These are phyloP conservation scores for Macrocybe gigantea DNA, from an alignment of 768 basidiomycete genomes.

Conservation along the genomic window DNA sequence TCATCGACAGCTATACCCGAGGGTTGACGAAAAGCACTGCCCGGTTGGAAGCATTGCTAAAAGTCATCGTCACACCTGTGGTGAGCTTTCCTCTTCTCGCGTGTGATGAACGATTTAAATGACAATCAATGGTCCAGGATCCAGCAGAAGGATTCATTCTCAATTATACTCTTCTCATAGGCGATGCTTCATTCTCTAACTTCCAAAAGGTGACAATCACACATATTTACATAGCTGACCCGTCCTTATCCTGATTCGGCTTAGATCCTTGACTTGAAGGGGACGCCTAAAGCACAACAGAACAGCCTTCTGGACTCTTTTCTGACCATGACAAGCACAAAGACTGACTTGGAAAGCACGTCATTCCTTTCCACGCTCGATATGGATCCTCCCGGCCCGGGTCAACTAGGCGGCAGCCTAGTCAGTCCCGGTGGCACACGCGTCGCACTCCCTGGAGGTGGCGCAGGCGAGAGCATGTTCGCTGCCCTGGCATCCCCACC, in stretches of 20 bases:
- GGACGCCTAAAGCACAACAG: constrained; percentile 80
- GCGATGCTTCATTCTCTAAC: constrained; percentile 92
- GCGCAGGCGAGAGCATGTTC: constrained; percentile 51
- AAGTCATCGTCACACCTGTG: constrained; percentile 91
- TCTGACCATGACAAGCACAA: constrained; percentile 88
- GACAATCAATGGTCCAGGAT: constrained; percentile 41
- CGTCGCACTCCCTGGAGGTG: constrained; percentile 41
- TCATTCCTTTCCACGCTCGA: constrained; percentile 93
- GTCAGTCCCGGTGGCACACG: constrained; percentile 64
- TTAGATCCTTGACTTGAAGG: constrained; percentile 92
- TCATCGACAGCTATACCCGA: constrained; percentile 63
- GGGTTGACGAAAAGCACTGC: constrained; percentile 77
- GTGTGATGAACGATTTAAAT: neutral
- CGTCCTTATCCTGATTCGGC: neutral
- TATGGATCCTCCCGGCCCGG: constrained; percentile 77
- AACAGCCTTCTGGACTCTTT: constrained; percentile 89
- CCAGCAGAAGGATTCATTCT: constrained; percentile 92
- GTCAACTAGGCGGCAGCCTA: constrained; percentile 43
- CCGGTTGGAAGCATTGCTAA: constrained; percentile 85
- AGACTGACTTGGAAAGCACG: constrained; percentile 78
- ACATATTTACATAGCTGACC: neutral
- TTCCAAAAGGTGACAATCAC: constrained; percentile 83
- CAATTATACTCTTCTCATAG: constrained; percentile 92
- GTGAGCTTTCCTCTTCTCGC: constrained; percentile 36
- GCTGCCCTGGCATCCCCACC: constrained; percentile 57